Base-by-base conservation (phyloP, 2,329 filamentous ascomycete genomes). In the Ophiostoma piceae region DNA sequence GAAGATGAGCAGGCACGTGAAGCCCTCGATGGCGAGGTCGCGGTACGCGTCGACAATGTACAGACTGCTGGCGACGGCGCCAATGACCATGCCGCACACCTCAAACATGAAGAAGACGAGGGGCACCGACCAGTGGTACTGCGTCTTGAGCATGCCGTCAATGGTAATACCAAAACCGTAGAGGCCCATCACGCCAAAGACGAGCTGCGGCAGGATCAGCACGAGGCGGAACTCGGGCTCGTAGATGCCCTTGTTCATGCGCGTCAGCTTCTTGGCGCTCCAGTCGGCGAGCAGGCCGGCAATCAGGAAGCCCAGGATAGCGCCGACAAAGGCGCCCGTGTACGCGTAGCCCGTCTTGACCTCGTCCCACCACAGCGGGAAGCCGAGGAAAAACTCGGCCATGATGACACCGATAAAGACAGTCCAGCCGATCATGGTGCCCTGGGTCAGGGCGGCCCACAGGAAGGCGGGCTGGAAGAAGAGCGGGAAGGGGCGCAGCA, bases 11-110 rank as follows among this genome's bases (percentile, higher is more conserved):
- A 95, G 86, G 79, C 92, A 92, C 0, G 93, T 97, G 78, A 97
- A 96, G 7, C 89, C 91, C 79, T 97, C 94, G 66, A 97, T 87
- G 0, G 92, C 88, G 70, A 96, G 87, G 72, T 94, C 89, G 8
- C 93, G 89, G 79, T 97, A 94, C 0, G 94, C 94, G 80, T 97
- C 94, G 8, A 97, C 91, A 76, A 97, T 90, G 77, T 98, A 98
- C 32, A 97, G 81, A 0, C 92, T 91, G 72, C 88, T 91, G 1
- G 92, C 89, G 1, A 97, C 92, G 1, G 94, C 92, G 0, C 94
- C 94, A 76, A 96, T 88, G 0, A 97, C 92, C 92, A 97, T 97
- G 1, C 92, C 92, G 71, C 90, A 88, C 9, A 97, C 91, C 77
- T 95, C 88, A 69, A 95, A 85, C 0, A 85, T 91, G 74, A 97